Base-by-base conservation (phyloP, 768 basidiomycete genomes). In the Trametes meyenii region DNA sequence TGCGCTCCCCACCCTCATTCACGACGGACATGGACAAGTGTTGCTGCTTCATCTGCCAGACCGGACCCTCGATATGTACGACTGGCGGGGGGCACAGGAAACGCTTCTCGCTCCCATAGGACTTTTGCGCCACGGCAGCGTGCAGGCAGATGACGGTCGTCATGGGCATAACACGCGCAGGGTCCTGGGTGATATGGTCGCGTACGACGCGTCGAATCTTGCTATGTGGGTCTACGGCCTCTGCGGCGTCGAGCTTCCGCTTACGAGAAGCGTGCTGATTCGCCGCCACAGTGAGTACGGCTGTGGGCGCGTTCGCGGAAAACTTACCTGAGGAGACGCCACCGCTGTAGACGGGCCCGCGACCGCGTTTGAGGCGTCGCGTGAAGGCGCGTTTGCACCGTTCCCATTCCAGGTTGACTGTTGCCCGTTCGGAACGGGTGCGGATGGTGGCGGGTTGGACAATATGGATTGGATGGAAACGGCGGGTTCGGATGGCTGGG, bases 101-200 rank as follows among this genome's bases (percentile, higher is more conserved):
- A 59, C 95, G 89, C 74, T 96, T 95, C 78, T 97, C 95, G 73
- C 89, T 93, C 53, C 93, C 93, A 72, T 97, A 97, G 12, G 93
- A 95, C 77, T 97, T 97, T 78, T 97, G 95, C 1, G 93, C 95
- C 52, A 95, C 93, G 35, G 92, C 92, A 24, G 94, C 93, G 70
- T 96, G 94, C 55, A 95, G 81, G 67, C 91, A 94, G 63, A 93
- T 85, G 35, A 94, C 90, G 40, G 92, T 94, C 39, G 92, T 94
- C 92, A 94, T 93, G 61, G 90, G 89, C 77, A 90, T 83, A 67
- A 89, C 84, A 64, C 87, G 88, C 50, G 84, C 73, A 10, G 87
- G 86, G 68, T 92, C 89, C 69, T 89, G 87, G 36, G 85, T 84
- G 65, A 91, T 84, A 72, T 91, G 90, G 74, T 92, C 89, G 73